phyloP scores from a whole-genome alignment of 768 basidiomycete genomes.

The Dacryopinax spathularia region DNA sequence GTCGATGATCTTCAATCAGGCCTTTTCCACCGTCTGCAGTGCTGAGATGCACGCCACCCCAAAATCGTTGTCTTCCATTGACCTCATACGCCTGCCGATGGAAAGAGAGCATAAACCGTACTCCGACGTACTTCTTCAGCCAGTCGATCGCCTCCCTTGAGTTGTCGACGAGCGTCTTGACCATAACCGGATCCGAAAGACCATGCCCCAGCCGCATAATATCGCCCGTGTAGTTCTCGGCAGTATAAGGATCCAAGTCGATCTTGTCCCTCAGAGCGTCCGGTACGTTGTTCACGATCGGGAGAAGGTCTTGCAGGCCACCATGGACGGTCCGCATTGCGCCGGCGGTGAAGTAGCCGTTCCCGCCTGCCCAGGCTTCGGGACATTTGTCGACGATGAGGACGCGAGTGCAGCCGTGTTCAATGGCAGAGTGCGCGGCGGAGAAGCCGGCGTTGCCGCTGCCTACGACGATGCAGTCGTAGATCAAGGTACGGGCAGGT shows the following conservation, averaged over 20 bases:
- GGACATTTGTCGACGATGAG: constrained; percentile 55
- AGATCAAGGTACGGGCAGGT: not conserved
- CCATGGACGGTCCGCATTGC: constrained; percentile 49
- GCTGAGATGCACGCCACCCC: constrained; percentile 53
- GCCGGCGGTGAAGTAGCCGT: constrained; percentile 60
- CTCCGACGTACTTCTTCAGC: constrained; percentile 36
- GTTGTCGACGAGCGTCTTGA: constrained; percentile 37
- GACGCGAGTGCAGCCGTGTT: constrained; percentile 44
- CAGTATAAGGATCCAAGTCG: constrained; percentile 46
- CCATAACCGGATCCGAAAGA: constrained; percentile 36
- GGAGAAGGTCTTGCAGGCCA: constrained; percentile 46
- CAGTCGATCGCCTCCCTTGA: constrained; percentile 45
- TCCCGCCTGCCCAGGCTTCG: constrained; percentile 49
- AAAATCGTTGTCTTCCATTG: constrained; percentile 47
- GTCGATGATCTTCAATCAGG: constrained; percentile 36
- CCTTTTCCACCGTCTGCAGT: constrained; percentile 57
- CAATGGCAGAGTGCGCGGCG: constrained; percentile 45
- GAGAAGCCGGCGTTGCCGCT: constrained; percentile 55
- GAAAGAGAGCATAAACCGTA: constrained; percentile 47
- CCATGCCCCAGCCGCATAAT: constrained; percentile 46
- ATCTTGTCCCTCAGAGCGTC: constrained; percentile 30
- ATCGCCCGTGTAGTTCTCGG: constrained; percentile 39
- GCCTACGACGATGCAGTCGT: constrained; percentile 48
- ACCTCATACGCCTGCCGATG: constrained; percentile 56
- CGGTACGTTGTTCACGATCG: constrained; percentile 37